Base-by-base conservation (phyloP, 148 eudicot species). In the Rhododendron mucronatum region DNA sequence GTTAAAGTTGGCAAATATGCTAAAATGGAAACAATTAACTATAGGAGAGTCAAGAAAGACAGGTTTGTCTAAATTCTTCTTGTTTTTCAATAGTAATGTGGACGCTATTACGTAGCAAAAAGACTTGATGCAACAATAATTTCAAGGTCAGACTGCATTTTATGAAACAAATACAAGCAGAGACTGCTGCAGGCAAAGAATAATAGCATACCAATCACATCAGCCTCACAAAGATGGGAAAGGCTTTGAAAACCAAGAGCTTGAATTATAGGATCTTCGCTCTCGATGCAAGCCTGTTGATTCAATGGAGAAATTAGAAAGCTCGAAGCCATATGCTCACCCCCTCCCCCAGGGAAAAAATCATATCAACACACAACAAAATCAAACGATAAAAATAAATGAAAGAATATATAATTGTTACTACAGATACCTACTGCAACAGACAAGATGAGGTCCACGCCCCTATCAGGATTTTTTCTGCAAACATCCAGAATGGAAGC, bases 221-320 rank as follows among this genome's bases (percentile, higher is more conserved):
- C 99, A 91, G 99, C 99, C 91, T 94, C 98, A 91, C 99, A 97
- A 84, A 97, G 96, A 90, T 91, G 89, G 84, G 91, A 90, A 88
- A 97, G 98, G 89, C 99, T 92, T 86, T 93, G 93, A 85, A 93
- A 90, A 88, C 99, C 99, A 78, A 97, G 87, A 76, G 95, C 92
- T 92, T 89, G 94, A 86, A 97, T 85, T 59, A 84, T 67, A 87
- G 94, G 91, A 90, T 93, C 93, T 79, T 85, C 83, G 86, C 91
- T 90, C 92, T 97, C 99, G 89, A 95, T 94, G 93, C 98, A 93
- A 55, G 89, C 95, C 99, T 97, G 90, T 83, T 80, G 82, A 85
- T 88, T 84, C 77, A 80, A 84, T 86, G 82, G 61, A 84, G 47
- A 74, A 69, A 86, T 85, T 74, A 88, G 85, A 87, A 77, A 86